A percentile compares a stretch with the other conserved stretches of the same genome.
These are phyloP conservation scores for Colletotrichum liaoningense DNA, from an alignment of 2,329 filamentous ascomycete species.

Conservation along the genomic window DNA sequence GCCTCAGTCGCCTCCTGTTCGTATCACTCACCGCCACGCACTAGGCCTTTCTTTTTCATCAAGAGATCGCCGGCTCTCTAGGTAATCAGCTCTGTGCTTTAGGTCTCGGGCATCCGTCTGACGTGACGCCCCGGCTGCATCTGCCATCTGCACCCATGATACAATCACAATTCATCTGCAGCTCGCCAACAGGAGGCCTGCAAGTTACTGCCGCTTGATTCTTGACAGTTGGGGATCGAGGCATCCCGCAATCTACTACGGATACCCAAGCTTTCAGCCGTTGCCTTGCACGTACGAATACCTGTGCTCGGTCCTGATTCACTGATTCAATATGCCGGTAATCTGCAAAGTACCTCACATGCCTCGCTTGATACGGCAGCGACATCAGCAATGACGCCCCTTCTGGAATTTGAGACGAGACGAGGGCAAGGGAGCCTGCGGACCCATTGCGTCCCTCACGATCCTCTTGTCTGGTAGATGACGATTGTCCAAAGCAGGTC, in stretches of 20 bases:
- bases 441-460: conserved; percentile 9
- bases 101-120: conserved; percentile 12
- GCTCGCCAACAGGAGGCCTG: conserved; percentile 13
- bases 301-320: conserved; percentile 19
- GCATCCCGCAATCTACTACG: background rate
- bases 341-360: background rate
- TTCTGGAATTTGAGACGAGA: conserved; percentile 26
- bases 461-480: conserved; percentile 13
- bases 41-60: background rate
- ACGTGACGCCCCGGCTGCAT: conserved; percentile 11
- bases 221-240: background rate
- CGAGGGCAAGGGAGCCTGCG: background rate
- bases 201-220: background rate
- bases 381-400: background rate
- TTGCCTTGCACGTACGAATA: background rate
- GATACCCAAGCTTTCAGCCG: background rate
- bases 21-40: background rate
- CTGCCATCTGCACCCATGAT: background rate
- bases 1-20: background rate
- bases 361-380: conserved; percentile 1
- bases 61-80: conserved; percentile 13
- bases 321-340: conserved; percentile 29
- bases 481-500: conserved; percentile 8
- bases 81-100: background rate
- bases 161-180: conserved; percentile 27